Conservation (phyloP, 345 rosid species). For the Eucalyptus tenuipes region DNA sequence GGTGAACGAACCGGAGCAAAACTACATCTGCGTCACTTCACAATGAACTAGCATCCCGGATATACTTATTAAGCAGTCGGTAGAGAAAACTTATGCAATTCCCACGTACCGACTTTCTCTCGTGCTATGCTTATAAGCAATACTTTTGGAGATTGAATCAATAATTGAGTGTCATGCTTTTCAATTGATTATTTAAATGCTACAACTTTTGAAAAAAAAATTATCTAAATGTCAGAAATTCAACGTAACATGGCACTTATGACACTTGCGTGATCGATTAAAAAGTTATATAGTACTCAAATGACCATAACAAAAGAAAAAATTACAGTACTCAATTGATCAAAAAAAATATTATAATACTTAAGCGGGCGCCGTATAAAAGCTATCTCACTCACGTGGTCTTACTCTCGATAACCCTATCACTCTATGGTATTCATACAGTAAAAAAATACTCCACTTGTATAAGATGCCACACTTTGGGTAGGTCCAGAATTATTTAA, state of each 20-base stretch:
- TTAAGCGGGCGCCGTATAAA: fast-evolving
- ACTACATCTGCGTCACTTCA: neutral
- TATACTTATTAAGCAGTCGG: neutral
- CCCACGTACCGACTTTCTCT: neutral
- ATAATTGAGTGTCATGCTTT: neutral
- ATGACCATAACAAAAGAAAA: neutral
- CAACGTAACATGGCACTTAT: neutral
- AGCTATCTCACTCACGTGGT: fast-evolving
- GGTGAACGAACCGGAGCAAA: neutral
- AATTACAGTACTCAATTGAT: neutral
- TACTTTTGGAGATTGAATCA: neutral
- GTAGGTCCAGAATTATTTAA: neutral
- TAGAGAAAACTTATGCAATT: neutral
- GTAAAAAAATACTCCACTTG: neutral
- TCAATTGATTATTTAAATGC: neutral
- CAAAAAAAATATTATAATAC: neutral
- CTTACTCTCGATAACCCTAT: neutral
- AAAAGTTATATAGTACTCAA: neutral
- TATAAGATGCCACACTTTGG: neutral
- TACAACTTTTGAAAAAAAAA: neutral
- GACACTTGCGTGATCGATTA: fast-evolving
- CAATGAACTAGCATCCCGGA: neutral
- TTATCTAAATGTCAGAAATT: neutral
- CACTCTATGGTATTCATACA: fast-evolving
- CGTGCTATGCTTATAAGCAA: neutral